Conservation (phyloP, 2,329 filamentous ascomycete genomes). For the Stemphylium lycopersici region DNA sequence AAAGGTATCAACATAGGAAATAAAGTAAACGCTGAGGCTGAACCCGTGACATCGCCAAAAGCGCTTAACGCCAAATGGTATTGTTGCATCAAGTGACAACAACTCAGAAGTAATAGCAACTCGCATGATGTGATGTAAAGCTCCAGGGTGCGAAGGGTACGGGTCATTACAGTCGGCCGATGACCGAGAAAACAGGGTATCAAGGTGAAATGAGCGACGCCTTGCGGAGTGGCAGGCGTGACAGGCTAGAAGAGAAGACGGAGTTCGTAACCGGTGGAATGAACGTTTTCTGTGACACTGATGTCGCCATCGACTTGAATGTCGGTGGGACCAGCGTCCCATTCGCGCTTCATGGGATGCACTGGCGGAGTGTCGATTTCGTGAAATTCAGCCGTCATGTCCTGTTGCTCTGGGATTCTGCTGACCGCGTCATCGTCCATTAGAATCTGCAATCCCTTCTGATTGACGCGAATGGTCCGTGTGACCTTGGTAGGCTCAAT, state of each 20-base stretch:
- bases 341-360: constrained; percentile 58
- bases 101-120: constrained; percentile 22
- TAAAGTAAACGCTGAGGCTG: constrained; percentile 23
- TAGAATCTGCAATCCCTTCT: constrained; percentile 78
- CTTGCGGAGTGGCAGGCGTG: constrained; percentile 4
- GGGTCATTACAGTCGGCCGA: constrained; percentile 40
- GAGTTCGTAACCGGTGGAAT: constrained; percentile 56
- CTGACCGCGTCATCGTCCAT: constrained; percentile 89
- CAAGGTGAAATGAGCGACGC: constrained; percentile 12
- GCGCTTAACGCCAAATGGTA: constrained; percentile 28
- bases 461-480: constrained; percentile 73
- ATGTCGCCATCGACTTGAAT: constrained; percentile 58
- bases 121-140: constrained; percentile 15
- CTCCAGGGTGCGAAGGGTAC: constrained; percentile 39
- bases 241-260: constrained; percentile 53
- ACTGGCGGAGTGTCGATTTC: constrained; percentile 61
- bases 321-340: constrained; percentile 56
- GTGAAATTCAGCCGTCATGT: constrained; percentile 76
- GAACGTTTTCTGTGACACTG: constrained; percentile 50
- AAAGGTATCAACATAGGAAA: constrained; percentile 23
- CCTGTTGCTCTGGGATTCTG: constrained; percentile 86
- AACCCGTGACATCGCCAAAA: constrained; percentile 39
- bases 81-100: constrained; percentile 13
- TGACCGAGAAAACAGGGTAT: constrained; percentile 21
- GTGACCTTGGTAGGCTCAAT: constrained; percentile 75